Conservation (phyloP, 169 alveolate genomes). For the Cardiosporidium cionae region DNA sequence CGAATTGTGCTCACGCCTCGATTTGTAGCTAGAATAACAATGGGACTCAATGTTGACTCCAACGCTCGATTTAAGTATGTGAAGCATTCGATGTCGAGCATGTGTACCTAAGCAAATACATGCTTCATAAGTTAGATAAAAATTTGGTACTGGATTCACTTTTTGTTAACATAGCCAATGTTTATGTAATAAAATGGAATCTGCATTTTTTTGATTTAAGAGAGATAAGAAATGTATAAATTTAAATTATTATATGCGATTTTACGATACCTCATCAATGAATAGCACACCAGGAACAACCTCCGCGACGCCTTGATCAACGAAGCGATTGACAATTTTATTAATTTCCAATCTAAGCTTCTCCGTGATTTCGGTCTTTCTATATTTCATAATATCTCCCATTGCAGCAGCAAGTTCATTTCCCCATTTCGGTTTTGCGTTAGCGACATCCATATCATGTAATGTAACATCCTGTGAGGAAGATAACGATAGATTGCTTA, state of each 20-base stretch:
- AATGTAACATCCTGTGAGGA: conserved; percentile 92
- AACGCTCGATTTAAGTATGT: conserved; percentile 95
- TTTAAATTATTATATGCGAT: too few species aligned
- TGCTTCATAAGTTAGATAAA: too few species aligned
- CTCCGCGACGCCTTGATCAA: conserved; percentile 94
- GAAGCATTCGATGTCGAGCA: conserved; percentile 98
- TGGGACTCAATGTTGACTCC: conserved; percentile 96
- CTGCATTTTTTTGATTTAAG: too few species aligned
- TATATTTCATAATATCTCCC: conserved; percentile 91
- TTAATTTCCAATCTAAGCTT: conserved; percentile 95
- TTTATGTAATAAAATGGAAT: too few species aligned
- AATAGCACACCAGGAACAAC: conserved; percentile 98
- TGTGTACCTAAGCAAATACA: conserved; percentile 61
- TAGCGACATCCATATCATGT: conserved; percentile 98
- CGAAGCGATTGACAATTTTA: conserved; percentile 93
- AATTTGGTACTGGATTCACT: too few species aligned
- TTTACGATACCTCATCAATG: conserved; percentile 99
- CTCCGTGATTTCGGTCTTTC: conserved; percentile 99
- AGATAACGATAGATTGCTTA: neutral
- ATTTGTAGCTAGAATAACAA: conserved; percentile 96
- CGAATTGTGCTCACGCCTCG: conserved; percentile 83
- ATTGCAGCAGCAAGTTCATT: conserved; percentile 91
- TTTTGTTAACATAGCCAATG: too few species aligned
- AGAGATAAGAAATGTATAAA: too few species aligned
- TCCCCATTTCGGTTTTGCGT: conserved; percentile 90